Base-by-base conservation (phyloP, 1,139 yeast genomes). In the Insectozyma bohioensis region DNA sequence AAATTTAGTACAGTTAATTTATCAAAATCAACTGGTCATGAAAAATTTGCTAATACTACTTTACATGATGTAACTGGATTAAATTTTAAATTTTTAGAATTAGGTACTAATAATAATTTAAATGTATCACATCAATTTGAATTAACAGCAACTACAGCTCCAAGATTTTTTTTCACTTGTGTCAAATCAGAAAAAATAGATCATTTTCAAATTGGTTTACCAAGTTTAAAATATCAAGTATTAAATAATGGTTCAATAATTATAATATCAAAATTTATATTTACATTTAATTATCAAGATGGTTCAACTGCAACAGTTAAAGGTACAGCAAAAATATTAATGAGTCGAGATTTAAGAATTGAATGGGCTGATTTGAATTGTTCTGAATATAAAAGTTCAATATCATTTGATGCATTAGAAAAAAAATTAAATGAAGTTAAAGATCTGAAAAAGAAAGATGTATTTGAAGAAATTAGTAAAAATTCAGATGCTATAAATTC, bases 321-420 rank as follows among this genome's bases (percentile, higher is more conserved):
- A 30, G 85, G 90, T 0, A 73, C 75, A 7, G 55, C 80, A 15
- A 77, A 78, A 43, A 71, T 83, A 6, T 61, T 78, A 12, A 74
- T 85, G 63, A 79, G 77, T 48, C 62, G 80, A 24, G 75, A 72
- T 35, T 63, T 85, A 42, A 72, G 75, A 42, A 73, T 86, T 21
- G 94, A 85, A 46, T 81, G 85, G 79, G 55, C 84, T 32, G 95
- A 85, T 48, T 63, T 80, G 41, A 73, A 71, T 33, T 66, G 76
- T 17, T 36, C 45, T 40, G 50, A 48, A 26, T 63, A 61, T 42
- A 61, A 55, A 26, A 50, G 61, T 19, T 47, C 60, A 2, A 33
- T 63, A 3, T 47, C 58, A 18, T 37, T 49, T 30, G 37, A 43
- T 12, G 53, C 56, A 5, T 39, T 67, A 6, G 67, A 63, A 30